Evolutionary conservation across 176 grass and related monocot species (phyloP).

Genomic region (Oryza coarctata): DNA sequence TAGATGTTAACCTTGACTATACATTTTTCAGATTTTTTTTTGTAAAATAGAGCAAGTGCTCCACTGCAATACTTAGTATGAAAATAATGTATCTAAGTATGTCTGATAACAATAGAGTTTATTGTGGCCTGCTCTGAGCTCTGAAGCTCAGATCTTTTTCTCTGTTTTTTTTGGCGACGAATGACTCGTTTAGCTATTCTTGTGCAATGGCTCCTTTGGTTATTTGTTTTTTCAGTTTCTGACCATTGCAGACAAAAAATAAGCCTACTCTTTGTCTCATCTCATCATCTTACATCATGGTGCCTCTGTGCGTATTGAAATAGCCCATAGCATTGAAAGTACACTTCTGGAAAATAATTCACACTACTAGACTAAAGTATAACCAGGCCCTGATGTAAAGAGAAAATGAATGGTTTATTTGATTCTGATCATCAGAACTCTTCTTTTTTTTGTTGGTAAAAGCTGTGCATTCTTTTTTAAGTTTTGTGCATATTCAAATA

Average conservation of each 20-base stretch:
- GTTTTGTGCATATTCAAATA: neutral
- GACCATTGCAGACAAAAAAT: neutral
- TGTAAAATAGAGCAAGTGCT: neutral
- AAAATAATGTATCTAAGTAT: slow-evolving; percentile 13
- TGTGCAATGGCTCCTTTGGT: no score
- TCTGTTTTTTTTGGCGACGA: no score
- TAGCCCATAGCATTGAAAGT: neutral
- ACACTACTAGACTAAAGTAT: neutral
- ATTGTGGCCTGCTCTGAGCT: neutral
- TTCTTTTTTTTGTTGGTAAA: neutral
- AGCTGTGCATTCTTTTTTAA: neutral
- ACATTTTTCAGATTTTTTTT: neutral
- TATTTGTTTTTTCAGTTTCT: neutral
- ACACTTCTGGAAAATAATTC: neutral
- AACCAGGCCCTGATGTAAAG: neutral
- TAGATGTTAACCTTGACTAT: slow-evolving; percentile 27
- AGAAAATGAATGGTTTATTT: neutral
- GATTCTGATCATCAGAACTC: neutral
- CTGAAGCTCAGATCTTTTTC: neutral
- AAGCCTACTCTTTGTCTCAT: neutral
- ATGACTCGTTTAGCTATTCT: neutral
- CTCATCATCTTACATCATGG: neutral
- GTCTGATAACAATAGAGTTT: neutral
- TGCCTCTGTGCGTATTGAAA: neutral
- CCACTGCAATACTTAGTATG: neutral